A percentile compares a stretch with the other conserved stretches of the same genome.
These are phyloP conservation scores for Apostasia shenzhenica DNA, from an alignment of 106 monocot species.

Conservation along the genomic window DNA sequence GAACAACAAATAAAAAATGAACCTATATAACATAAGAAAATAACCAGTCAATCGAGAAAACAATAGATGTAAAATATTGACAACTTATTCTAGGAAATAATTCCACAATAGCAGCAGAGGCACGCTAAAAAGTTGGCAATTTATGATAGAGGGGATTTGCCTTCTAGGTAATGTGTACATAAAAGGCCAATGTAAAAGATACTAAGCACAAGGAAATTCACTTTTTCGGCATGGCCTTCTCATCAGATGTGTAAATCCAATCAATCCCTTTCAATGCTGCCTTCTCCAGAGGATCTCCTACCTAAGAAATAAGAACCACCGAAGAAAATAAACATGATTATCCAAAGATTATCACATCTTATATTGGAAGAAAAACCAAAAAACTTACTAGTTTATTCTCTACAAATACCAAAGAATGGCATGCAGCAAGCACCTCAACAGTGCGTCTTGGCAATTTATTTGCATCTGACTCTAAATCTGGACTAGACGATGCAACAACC, in stretches of 20 bases:
- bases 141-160: too few relatives aligned
- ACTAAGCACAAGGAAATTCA: conserved; percentile 13
- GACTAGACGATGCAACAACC: conserved; percentile 52
- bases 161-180: neutral
- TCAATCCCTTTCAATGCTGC: conserved; percentile 98
- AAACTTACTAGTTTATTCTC: conserved; percentile 87
- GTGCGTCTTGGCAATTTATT: conserved; percentile 58
- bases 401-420: conserved; percentile 98
- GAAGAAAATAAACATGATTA: neutral
- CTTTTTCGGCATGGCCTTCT: conserved; percentile 96
- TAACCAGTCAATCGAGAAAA: too few relatives aligned
- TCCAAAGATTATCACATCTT: conserved; percentile 1
- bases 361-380: neutral
- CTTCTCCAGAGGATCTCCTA: conserved; percentile 99
- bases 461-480: conserved; percentile 65
- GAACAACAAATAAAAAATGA: too few relatives aligned
- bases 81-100: too few relatives aligned
- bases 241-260: conserved; percentile 96
- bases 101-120: too few relatives aligned
- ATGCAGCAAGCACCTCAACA: conserved; percentile 74
- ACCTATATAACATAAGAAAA: too few relatives aligned
- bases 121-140: too few relatives aligned
- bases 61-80: too few relatives aligned
- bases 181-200: neutral
- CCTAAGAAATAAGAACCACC: conserved; percentile 29